phyloP scores from a whole-genome alignment of 1,284 basidiomycete species.

The Malassezia furfur region DNA sequence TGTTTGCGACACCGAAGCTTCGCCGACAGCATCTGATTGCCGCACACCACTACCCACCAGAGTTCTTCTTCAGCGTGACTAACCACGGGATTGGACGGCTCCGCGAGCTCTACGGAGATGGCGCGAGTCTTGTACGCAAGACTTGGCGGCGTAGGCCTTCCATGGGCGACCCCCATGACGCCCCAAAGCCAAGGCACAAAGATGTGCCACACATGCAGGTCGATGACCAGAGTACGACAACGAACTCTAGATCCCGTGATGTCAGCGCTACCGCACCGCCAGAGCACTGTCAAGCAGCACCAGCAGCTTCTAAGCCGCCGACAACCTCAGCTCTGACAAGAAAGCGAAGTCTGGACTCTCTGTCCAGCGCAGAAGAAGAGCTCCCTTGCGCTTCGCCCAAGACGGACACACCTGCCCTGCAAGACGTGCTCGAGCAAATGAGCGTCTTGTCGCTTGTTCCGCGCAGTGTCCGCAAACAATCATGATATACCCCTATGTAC shows the following conservation, averaged over 20 bases:
- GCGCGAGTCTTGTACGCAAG: conserved; percentile 17
- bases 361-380: too few relatives aligned
- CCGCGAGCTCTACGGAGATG: conserved; percentile 10
- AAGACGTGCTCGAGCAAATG: background rate
- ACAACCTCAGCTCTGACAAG: too few relatives aligned
- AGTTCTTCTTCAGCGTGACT: conserved; percentile 43
- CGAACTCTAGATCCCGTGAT: too few relatives aligned
- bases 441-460: conserved; percentile 1
- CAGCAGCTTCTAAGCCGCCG: too few relatives aligned
- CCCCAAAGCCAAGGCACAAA: too few relatives aligned
- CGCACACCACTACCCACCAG: conserved; percentile 68
- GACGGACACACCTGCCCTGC: background rate
- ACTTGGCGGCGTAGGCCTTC: background rate
- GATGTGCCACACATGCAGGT: too few relatives aligned
- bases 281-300: too few relatives aligned
- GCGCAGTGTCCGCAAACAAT: background rate
- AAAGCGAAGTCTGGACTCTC: too few relatives aligned
- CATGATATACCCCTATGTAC: conserved; percentile 23
- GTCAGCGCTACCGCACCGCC: too few relatives aligned
- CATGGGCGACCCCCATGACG: background rate
- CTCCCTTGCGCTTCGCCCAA: too few relatives aligned
- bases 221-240: too few relatives aligned
- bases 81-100: conserved; percentile 17
- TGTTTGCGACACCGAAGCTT: conserved; percentile 66
- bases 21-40: conserved; percentile 71